Conservation (phyloP, 2,329 filamentous ascomycete genomes). For the Xylaria sp. region DNA sequence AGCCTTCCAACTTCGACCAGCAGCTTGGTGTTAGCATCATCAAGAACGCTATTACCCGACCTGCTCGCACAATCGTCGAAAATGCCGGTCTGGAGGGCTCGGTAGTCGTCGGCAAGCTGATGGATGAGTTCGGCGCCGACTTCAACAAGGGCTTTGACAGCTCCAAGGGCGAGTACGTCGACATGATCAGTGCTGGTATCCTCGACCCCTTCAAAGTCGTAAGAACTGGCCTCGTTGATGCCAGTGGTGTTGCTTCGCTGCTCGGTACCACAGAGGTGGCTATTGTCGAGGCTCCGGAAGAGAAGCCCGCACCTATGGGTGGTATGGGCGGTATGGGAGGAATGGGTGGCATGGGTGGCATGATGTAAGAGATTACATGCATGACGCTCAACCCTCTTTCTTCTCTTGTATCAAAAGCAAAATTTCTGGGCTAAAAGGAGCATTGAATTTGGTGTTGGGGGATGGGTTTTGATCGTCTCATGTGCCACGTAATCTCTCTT, state of each 20-base stretch:
- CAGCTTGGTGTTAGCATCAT: constrained; percentile 97
- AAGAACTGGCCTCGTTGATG: constrained; percentile 93
- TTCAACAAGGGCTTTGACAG: constrained; percentile 99
- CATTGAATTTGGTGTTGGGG: constrained; percentile 61
- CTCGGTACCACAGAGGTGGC: constrained; percentile 98
- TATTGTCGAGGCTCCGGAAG: constrained; percentile 94
- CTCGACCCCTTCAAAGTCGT: constrained; percentile 99
- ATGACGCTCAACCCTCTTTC: constrained; percentile 29
- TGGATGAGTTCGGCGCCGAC: constrained; percentile 88
- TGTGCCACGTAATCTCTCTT: constrained; percentile 53
- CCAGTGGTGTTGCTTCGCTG: constrained; percentile 94
- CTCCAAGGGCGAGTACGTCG: constrained; percentile 95
- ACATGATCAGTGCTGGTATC: constrained; percentile 98
- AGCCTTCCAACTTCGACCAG: constrained; percentile 97
- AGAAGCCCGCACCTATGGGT: constrained; percentile 81
- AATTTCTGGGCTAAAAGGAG: constrained; percentile 52
- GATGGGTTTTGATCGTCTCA: constrained; percentile 48
- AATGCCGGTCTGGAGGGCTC: constrained; percentile 96
- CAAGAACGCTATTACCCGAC: constrained; percentile 97
- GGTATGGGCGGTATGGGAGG: constrained; percentile 59
- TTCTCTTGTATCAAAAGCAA: constrained; percentile 51
- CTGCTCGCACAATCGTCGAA: constrained; percentile 94
- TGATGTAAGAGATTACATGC: constrained; percentile 40
- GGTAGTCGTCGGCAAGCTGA: constrained; percentile 97
- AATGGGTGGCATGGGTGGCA: constrained; percentile 63